phyloP scores from a whole-genome alignment of 2,329 filamentous ascomycete genomes.

The Ceratocystis papillata region DNA sequence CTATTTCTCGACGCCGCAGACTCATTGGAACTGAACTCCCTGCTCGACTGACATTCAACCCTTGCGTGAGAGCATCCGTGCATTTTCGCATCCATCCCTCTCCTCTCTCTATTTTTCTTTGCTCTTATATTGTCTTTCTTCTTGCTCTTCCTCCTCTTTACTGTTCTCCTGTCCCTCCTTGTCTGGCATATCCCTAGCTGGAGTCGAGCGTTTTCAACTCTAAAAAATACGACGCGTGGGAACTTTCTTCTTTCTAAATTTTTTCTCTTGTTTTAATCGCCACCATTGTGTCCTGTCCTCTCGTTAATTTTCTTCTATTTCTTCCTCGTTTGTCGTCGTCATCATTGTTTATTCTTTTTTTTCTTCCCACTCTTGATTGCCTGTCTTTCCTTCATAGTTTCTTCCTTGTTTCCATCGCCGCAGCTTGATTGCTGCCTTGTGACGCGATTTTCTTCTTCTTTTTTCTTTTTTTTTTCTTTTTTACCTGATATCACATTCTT shows the following conservation, averaged over 20 bases:
- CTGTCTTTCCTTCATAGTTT: conserved; percentile 16
- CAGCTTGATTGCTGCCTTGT: conserved; percentile 17
- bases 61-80: conserved; percentile 24
- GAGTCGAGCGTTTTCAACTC: conserved; percentile 11
- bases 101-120: conserved; percentile 13
- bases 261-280: conserved; percentile 10
- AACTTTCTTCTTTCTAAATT: conserved; percentile 4
- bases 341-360: background rate
- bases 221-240: conserved; percentile 20
- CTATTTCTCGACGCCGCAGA: too few species aligned
- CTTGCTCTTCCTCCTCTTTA: conserved; percentile 11
- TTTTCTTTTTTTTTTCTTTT: background rate
- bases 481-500: background rate
- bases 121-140: conserved; percentile 19
- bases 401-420: conserved; percentile 9
- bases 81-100: conserved; percentile 17
- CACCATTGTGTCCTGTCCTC: conserved; percentile 16
- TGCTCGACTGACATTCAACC: conserved; percentile 17
- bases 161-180: conserved; percentile 15
- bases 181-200: conserved; percentile 14
- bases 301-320: conserved; percentile 17
- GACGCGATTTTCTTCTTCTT: conserved; percentile 6
- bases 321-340: conserved; percentile 9
- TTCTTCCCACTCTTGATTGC: background rate
- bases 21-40: background rate